These are phyloP conservation scores for Ophiostoma sp. DNA, from an alignment of 2,329 filamentous ascomycete genomes.

Conservation along the genomic window DNA sequence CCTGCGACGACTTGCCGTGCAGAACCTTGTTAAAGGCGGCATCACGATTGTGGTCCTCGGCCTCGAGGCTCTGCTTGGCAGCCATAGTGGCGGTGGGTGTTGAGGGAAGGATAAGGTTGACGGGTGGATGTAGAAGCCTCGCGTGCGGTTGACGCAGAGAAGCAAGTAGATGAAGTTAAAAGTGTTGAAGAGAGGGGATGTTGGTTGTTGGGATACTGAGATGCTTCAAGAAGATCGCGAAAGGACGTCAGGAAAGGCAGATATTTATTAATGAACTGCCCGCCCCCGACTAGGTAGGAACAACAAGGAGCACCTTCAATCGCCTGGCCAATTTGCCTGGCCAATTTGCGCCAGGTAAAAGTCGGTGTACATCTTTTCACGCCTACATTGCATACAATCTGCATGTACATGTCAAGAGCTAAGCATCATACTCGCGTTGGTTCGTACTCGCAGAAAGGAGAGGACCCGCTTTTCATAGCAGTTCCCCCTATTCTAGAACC, in stretches of 20 bases:
- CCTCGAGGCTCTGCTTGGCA: conserved; percentile 53
- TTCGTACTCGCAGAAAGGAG: neutral
- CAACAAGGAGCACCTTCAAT: neutral
- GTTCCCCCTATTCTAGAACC: conserved; percentile 17
- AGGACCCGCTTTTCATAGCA: neutral
- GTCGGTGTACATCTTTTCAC: neutral
- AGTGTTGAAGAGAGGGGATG: conserved; percentile 6
- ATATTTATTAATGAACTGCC: conserved; percentile 16
- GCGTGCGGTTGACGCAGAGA: conserved; percentile 1
- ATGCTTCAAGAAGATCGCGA: neutral
- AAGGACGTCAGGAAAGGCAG: conserved; percentile 13
- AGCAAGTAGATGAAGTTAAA: neutral
- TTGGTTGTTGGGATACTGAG: neutral
- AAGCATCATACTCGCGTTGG: neutral
- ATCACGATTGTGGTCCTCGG: conserved; percentile 79
- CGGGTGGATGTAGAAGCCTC: neutral
- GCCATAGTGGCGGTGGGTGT: conserved; percentile 12
- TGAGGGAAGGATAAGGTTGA: neutral
- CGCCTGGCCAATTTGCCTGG: conserved; percentile 3
- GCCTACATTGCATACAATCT: neutral
- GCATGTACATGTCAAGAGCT: conserved; percentile 3
- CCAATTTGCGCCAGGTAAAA: conserved; percentile 23
- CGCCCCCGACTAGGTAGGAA: neutral
- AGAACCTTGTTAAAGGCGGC: conserved; percentile 84
- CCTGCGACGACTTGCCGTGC: conserved; percentile 67